Base-by-base conservation (phyloP, 192 early-diverging fungal species). In the Ambispora gerdemannii region DNA sequence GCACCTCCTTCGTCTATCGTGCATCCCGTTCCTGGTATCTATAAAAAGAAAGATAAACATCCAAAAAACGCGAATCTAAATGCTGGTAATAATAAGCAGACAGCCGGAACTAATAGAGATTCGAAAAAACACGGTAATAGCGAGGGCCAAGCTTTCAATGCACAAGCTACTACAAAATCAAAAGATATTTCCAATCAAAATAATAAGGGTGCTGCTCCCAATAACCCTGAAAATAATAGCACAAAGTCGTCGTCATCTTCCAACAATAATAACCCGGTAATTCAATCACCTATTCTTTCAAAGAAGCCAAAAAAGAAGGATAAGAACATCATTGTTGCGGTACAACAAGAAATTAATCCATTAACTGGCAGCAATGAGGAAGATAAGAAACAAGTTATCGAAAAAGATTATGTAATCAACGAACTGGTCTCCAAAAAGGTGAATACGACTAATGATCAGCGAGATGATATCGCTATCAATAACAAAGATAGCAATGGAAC, bases 221-320 rank as follows among this genome's bases (percentile, higher is more conserved):
- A 6, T 4, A 63, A 63, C 38, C 33, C 1, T 43, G 50, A 67
- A 24, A 15, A 2, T 24, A 67, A 25, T 34, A 50, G 15, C 7
- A 10, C 20, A 66, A 66, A 50, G 8, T 63, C 61, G 22, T 25
- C 28, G n/a, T n/a, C n/a, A n/a, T n/a, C n/a, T n/a, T n/a, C n/a
- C 50, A 24, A 28, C 31, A 67, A 34, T 53, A 20, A 67, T 15
- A 2, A 38, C 24, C 22, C 65, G 31, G 24, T 36, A 34, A 20
- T 34, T 19, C 65, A 22, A 13, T 33, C 65, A 10, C 65, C 65
- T 15, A 67, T 67, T 35, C 65, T 67, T 67, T 67, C 65, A 8
- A 67, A 67, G 15, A 67, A 67, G 34, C 31, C 50, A 17, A 67
- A 67, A 67, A 67, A 67, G 50, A 67, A 67, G 52, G 50, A 51